A percentile compares a stretch with the other conserved stretches of the same genome.
Conservation (phyloP, 352 stramenopile genomes). For the Phytophthora cajani region DNA sequence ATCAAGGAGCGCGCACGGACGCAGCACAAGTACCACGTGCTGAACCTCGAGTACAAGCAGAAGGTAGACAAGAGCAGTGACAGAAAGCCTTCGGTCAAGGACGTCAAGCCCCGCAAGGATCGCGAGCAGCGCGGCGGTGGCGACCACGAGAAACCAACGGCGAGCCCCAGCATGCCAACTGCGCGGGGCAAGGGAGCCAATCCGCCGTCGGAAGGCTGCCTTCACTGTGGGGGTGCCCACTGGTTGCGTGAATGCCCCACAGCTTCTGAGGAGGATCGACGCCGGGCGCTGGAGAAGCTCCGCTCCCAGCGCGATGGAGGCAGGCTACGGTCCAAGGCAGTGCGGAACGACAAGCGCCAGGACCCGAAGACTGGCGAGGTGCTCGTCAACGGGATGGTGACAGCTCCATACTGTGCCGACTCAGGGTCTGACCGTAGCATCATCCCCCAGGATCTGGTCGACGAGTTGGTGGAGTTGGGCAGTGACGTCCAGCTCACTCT, state of each 20-base stretch:
- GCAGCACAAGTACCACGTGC: constrained; percentile 17
- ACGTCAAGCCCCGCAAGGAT: neutral
- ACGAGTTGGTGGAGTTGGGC: constrained; percentile 2
- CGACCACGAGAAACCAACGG: neutral
- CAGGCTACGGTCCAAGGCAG: constrained; percentile 2
- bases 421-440: neutral
- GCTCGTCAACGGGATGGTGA: constrained; percentile 6
- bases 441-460: constrained; percentile 6
- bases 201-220: neutral
- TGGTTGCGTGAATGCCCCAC: neutral
- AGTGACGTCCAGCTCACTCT: neutral
- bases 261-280: neutral
- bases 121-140: neutral
- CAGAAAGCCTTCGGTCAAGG: neutral
- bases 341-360: neutral
- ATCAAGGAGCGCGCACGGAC: constrained; percentile 8
- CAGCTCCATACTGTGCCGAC: neutral
- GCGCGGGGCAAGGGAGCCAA: neutral
- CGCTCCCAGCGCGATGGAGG: neutral
- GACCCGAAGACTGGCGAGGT: constrained; percentile 1
- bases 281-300: neutral
- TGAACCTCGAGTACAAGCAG: constrained; percentile 11
- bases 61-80: neutral
- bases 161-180: no score
- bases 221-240: constrained; percentile 1